Evolutionary conservation across 2,329 filamentous ascomycete genomes (phyloP).

Genomic region (Stagonosporopsis vannaccii): DNA sequence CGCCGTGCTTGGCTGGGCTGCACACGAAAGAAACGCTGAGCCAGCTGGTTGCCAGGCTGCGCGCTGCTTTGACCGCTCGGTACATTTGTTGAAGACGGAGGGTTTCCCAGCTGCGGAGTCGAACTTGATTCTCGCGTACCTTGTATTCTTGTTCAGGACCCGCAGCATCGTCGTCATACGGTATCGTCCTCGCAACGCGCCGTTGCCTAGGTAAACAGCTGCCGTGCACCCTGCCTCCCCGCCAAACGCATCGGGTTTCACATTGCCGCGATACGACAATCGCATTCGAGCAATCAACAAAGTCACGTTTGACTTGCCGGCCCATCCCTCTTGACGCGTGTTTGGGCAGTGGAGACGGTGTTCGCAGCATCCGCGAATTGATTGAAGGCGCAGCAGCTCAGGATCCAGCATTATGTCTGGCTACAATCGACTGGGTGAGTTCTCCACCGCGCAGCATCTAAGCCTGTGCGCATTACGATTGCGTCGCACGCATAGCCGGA

Average conservation of each 20-base stretch:
- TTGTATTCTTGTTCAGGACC: slow-evolving; percentile 10
- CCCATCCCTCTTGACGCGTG: slow-evolving; percentile 21
- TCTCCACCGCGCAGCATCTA: slow-evolving; percentile 16
- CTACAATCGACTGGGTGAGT: slow-evolving; percentile 50
- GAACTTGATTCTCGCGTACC: slow-evolving; percentile 1
- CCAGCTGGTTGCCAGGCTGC: slow-evolving; percentile 16
- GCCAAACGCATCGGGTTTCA: slow-evolving; percentile 44
- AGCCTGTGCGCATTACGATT: slow-evolving; percentile 19
- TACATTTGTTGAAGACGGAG: slow-evolving; percentile 11
- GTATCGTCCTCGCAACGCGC: slow-evolving; percentile 22
- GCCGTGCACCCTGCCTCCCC: slow-evolving; percentile 26
- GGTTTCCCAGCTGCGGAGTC: slow-evolving; percentile 15
- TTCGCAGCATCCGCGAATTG: slow-evolving; percentile 28
- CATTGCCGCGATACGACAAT: slow-evolving; percentile 26
- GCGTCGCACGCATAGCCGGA: slow-evolving; percentile 18
- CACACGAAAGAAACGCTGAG: slow-evolving; percentile 14
- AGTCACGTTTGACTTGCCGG: slow-evolving; percentile 23
- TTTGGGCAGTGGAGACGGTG: slow-evolving; percentile 26
- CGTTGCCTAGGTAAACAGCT: slow-evolving; percentile 46
- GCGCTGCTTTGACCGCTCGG: slow-evolving; percentile 4
- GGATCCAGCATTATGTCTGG: slow-evolving; percentile 37
- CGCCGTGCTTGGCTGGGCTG: slow-evolving; percentile 15
- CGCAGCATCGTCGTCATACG: slow-evolving; percentile 17
- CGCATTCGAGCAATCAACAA: slow-evolving; percentile 30
- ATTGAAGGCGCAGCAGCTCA: slow-evolving; percentile 35